Evolutionary conservation across 108 stramenopile species (phyloP).

Genomic region (Cyclotella cryptica): DNA sequence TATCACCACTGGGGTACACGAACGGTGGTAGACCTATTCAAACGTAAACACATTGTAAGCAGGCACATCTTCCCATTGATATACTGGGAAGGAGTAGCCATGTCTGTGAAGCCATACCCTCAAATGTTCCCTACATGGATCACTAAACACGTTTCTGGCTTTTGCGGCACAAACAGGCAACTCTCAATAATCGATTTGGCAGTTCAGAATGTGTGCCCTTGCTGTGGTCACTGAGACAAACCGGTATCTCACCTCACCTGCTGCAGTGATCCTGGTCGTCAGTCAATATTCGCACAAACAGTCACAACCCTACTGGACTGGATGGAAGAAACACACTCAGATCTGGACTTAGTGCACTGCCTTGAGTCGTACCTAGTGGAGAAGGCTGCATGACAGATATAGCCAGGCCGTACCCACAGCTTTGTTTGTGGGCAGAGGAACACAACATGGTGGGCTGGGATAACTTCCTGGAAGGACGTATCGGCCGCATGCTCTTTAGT

Average conservation of each 20-base stretch:
- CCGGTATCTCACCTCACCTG: not conserved
- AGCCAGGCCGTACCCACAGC: no score
- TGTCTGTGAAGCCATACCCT: conserved; percentile 5
- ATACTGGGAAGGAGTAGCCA: conserved; percentile 8
- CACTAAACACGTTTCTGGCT: conserved; percentile 1
- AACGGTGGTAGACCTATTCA: not conserved
- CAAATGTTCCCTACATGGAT: conserved; percentile 7
- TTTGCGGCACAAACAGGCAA: conserved; percentile 1
- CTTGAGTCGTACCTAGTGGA: no score
- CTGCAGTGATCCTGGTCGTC: no score
- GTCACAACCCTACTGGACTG: no score
- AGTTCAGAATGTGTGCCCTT: not conserved
- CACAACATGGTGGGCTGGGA: no score
- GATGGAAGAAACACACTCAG: no score
- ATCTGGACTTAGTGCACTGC: no score
- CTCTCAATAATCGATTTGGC: not conserved
- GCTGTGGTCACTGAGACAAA: not conserved
- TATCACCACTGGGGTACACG: conserved; percentile 1
- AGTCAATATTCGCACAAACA: no score
- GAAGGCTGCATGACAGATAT: no score
- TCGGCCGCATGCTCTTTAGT: no score
- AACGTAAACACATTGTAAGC: not conserved
- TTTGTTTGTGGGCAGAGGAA: no score
- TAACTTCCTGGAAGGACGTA: no score
- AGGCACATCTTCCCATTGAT: not conserved